Evolutionary conservation across 352 stramenopile species (phyloP).

Genomic region (Phytophthora europaea): DNA sequence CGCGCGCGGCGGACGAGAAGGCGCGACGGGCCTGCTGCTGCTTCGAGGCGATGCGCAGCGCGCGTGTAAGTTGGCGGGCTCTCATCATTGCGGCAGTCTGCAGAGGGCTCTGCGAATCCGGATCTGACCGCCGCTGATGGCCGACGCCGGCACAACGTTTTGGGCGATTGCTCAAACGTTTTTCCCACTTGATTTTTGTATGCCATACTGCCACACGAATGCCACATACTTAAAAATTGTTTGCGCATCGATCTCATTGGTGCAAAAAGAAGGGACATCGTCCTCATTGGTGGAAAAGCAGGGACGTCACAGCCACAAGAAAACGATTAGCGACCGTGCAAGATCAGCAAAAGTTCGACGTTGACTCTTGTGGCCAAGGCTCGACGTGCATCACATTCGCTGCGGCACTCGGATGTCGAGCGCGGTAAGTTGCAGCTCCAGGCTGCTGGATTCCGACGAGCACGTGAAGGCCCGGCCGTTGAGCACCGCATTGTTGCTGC

Average conservation of each 20-base stretch:
- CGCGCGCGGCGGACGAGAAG: constrained; percentile 38
- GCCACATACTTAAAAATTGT: neutral
- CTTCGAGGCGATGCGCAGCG: constrained; percentile 44
- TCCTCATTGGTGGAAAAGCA: constrained; percentile 28
- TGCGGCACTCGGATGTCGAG: constrained; percentile 31
- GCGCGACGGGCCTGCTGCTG: constrained; percentile 10
- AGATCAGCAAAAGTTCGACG: neutral
- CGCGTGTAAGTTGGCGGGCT: constrained; percentile 56
- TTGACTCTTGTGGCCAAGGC: neutral
- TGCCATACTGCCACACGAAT: neutral
- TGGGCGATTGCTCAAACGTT: constrained; percentile 37
- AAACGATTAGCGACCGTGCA: constrained; percentile 8
- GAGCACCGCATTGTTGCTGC: constrained; percentile 48
- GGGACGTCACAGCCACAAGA: constrained; percentile 41
- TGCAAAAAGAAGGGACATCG: constrained; percentile 3
- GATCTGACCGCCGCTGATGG: constrained; percentile 33
- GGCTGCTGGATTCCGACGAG: constrained; percentile 16
- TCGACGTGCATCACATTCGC: neutral
- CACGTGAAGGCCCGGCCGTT: constrained; percentile 36
- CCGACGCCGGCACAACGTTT: constrained; percentile 19
- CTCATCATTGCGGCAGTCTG: constrained; percentile 43
- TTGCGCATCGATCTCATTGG: constrained; percentile 10
- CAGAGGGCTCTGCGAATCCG: constrained; percentile 22
- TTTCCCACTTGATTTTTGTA: constrained; percentile 13
- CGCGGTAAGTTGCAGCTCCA: constrained; percentile 46